Conservation (phyloP, 2,329 filamentous ascomycete species). For the Byssochlamys sp. region DNA sequence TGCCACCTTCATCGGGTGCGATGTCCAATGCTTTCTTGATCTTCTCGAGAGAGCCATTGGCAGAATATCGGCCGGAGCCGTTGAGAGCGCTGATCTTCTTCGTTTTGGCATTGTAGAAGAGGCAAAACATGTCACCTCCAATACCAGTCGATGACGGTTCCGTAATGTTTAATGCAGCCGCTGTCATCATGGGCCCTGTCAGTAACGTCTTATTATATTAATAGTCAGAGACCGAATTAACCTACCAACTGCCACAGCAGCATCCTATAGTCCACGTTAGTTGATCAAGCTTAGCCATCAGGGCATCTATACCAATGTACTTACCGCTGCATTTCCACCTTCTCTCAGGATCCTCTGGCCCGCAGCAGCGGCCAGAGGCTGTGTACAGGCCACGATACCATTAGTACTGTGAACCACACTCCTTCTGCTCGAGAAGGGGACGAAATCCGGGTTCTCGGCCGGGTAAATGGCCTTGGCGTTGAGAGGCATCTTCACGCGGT, state of each 20-base stretch:
- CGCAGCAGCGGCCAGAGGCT: conserved; percentile 79
- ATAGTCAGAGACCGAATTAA: conserved; percentile 5
- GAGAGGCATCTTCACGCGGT: conserved; percentile 35
- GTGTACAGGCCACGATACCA: conserved; percentile 81
- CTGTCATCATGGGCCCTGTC: conserved; percentile 34
- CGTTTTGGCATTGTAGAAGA: conserved; percentile 77
- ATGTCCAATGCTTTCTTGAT: conserved; percentile 62
- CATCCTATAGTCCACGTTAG: conserved; percentile 53
- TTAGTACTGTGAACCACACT: conserved; percentile 90
- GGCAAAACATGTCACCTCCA: conserved; percentile 92
- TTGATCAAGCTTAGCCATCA: background rate
- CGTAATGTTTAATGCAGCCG: conserved; percentile 83
- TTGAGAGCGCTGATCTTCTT: conserved; percentile 79
- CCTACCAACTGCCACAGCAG: conserved; percentile 82
- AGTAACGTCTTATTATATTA: background rate
- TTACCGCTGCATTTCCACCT: conserved; percentile 85
- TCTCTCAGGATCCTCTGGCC: conserved; percentile 74
- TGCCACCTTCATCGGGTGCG: conserved; percentile 44
- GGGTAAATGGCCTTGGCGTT: conserved; percentile 43
- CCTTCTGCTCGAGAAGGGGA: conserved; percentile 55
- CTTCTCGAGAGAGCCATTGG: conserved; percentile 57
- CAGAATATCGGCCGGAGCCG: conserved; percentile 76
- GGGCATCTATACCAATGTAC: conserved; percentile 24
- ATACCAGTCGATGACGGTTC: conserved; percentile 91
- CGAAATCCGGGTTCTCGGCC: conserved; percentile 35